Evolutionary conservation across 495 filamentous ascomycete species (phyloP), one percentile per base, ranked within the genome.

Genomic region (Neurospora hispaniola): DNA sequence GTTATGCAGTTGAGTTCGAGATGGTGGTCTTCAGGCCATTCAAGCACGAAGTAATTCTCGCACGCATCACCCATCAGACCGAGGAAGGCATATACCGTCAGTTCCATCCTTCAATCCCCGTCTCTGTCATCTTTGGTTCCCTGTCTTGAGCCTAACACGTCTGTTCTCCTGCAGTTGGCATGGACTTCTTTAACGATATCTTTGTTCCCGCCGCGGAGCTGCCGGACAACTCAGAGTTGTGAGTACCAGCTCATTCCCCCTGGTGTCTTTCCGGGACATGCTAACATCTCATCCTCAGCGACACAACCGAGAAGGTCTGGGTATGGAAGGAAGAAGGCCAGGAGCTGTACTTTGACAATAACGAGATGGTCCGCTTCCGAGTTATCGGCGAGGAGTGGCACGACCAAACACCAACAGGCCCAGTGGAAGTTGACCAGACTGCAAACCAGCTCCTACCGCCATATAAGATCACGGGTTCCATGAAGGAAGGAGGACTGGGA

Each of bases 11-110:
- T 38, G 92, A 95, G 79, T 99, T 97, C 81, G 90, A 92, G 31
- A 82, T 98, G 76, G 85, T 97, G n/a, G 93, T 98, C 10, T 98
- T 98, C 80, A 88, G 96, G 39, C 96, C 96, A 0, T 98, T 97
- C 84, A 93, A 96, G 79, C 90, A 91, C 27, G 96, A 99, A 79
- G 92, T 96, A 69, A 84, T 98, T 73, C 83, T 91, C 10, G 96
- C 92, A 5, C 90, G 88, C 73, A 98, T 98, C 75, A 88, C 86
- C 46, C 88, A 88, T 69, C 88, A 90, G n/a, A 89, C 87, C 5
- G 81, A 86, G 18, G 82, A 88, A 14, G 96, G 94, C 41, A 94
- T 99, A 71, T 87, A 89, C 76, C 88, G 92, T 94, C 83, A 70
- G 87, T 74, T 68, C 14, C 27, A 38, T 27, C 35, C 23, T 41